phyloP scores from a whole-genome alignment of 352 stramenopile genomes.

The Elongisporangium prolatum region DNA sequence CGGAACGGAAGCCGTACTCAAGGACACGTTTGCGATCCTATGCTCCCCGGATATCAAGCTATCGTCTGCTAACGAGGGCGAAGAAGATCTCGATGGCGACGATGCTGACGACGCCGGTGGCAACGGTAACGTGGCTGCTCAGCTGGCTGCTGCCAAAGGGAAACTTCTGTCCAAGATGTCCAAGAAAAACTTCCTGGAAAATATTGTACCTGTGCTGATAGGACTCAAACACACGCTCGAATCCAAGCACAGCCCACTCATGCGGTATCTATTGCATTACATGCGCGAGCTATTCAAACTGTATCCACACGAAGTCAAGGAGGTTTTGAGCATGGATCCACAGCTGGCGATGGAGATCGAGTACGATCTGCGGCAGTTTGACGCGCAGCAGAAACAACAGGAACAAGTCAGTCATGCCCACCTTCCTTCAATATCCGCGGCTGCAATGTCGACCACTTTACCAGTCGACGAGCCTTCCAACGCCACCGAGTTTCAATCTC shows the following conservation, averaged over 20 bases:
- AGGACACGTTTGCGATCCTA: constrained; percentile 84
- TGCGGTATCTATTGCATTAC: constrained; percentile 93
- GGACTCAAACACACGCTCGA: constrained; percentile 95
- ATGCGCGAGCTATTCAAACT: constrained; percentile 92
- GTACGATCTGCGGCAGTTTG: constrained; percentile 90
- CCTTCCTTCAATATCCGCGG: not conserved
- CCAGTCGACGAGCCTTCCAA: not conserved
- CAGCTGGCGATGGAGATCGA: constrained; percentile 95
- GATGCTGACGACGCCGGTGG: constrained; percentile 49
- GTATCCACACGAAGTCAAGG: constrained; percentile 92
- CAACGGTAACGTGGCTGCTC: constrained; percentile 37
- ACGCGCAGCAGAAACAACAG: constrained; percentile 60
- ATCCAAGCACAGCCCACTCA: constrained; percentile 89
- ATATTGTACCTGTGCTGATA: constrained; percentile 95
- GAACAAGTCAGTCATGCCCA: constrained; percentile 8
- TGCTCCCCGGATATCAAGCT: constrained; percentile 88
- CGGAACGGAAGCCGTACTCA: constrained; percentile 85
- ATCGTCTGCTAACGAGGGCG: constrained; percentile 37
- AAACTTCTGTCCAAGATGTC: constrained; percentile 94
- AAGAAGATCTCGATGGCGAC: constrained; percentile 58
- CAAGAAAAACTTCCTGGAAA: constrained; percentile 97
- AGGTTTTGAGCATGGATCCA: constrained; percentile 91
- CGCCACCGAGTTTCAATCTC: not conserved
- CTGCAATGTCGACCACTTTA: not conserved
- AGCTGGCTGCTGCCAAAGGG: constrained; percentile 88